Percentiles rank a stretch among this genome's conserved stretches.
Evolutionary conservation across 2,329 filamentous ascomycete genomes (phyloP).

Genomic region (Monosporascus sp.): DNA sequence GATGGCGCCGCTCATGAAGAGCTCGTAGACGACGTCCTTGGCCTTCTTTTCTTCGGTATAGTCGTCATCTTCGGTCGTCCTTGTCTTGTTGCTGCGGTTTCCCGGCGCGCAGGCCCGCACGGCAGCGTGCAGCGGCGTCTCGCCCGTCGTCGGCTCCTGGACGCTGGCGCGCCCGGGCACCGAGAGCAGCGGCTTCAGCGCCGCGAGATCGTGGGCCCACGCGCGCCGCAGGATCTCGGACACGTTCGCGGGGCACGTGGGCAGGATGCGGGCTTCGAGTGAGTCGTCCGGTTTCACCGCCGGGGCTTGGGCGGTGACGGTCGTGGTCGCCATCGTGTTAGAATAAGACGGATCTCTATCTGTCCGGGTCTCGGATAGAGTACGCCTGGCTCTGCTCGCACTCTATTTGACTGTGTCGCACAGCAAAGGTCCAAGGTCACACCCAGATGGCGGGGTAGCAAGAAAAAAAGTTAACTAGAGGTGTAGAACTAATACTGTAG

Average conservation of each 20-base stretch:
- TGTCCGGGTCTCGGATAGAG: too few relatives aligned
- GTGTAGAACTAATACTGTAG: constrained; percentile 37
- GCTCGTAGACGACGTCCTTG: constrained; percentile 63
- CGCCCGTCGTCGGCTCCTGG: constrained; percentile 79
- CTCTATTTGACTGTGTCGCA: too few relatives aligned
- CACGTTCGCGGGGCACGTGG: constrained; percentile 45
- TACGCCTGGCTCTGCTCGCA: too few relatives aligned
- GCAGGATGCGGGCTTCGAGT: constrained; percentile 47
- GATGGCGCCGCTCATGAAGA: constrained; percentile 85
- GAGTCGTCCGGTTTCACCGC: constrained; percentile 36
- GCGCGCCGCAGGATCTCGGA: constrained; percentile 49
- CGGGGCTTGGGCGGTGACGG: background rate
- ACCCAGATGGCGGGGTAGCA: too few relatives aligned
- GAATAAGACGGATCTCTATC: background rate
- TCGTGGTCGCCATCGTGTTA: too few relatives aligned
- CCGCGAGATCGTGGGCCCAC: constrained; percentile 57
- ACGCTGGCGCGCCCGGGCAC: constrained; percentile 62
- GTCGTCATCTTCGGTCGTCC: constrained; percentile 20
- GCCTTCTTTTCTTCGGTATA: constrained; percentile 49
- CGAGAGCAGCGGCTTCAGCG: constrained; percentile 65
- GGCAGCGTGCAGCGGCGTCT: constrained; percentile 83
- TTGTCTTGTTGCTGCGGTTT: background rate
- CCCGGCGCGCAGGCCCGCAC: constrained; percentile 66
- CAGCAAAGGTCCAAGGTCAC: too few relatives aligned
- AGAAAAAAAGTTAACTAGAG: constrained; percentile 1